Conservation (phyloP, 768 basidiomycete genomes). For the Suillus subaureus region DNA sequence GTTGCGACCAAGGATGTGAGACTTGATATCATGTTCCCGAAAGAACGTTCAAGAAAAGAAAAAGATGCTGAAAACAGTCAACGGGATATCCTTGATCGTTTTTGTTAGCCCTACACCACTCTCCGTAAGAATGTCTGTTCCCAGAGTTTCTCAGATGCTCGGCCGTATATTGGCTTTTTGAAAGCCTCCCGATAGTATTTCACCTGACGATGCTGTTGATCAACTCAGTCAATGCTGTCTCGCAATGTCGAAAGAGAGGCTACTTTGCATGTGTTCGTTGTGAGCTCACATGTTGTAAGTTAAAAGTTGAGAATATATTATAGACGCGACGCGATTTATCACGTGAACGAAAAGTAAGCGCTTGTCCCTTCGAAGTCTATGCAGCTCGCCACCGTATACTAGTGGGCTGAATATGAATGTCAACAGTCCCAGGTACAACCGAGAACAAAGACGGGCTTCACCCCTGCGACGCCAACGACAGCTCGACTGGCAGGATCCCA, state of each 20-base stretch:
- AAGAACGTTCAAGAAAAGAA: not conserved
- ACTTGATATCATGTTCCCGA: not conserved
- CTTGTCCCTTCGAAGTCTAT: not conserved
- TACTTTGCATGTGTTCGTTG: not conserved
- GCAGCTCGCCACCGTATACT: not conserved
- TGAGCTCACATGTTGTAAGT: not conserved
- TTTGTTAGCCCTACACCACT: not conserved
- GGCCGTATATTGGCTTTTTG: not conserved
- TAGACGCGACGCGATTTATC: not conserved
- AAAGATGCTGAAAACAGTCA: not conserved
- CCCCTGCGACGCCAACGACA: constrained; percentile 55
- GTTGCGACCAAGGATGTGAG: not conserved
- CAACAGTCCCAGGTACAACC: constrained; percentile 38
- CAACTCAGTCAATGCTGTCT: not conserved
- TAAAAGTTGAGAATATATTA: no score
- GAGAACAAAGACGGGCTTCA: constrained; percentile 20
- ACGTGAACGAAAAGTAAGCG: not conserved
- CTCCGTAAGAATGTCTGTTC: not conserved
- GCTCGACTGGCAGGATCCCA: constrained; percentile 49
- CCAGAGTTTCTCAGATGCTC: no score
- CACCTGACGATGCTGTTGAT: not conserved
- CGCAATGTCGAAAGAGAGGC: not conserved
- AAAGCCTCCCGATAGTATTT: not conserved
- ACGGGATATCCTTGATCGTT: not conserved
- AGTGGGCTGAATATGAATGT: constrained; percentile 27